Evolutionary conservation across 169 alveolate genomes (phyloP).

Genomic region (Plasmodium cynomolgi): DNA sequence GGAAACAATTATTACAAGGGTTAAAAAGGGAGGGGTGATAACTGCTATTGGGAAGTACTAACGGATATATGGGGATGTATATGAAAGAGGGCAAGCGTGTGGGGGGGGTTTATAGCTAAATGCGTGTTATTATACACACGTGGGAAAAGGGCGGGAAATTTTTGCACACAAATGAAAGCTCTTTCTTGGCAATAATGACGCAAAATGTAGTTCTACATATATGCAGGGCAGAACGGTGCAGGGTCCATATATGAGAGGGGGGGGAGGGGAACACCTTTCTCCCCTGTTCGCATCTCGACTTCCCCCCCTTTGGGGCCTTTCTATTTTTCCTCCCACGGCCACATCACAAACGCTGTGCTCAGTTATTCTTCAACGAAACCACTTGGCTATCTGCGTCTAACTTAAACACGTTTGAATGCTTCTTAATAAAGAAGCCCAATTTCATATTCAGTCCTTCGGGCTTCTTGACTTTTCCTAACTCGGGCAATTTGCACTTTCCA

Average conservation of each 20-base stretch:
- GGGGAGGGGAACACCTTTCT: not conserved
- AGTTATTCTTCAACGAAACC: constrained; percentile 56
- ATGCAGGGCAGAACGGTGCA: not conserved
- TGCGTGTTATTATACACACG: not conserved
- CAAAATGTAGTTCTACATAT: not conserved
- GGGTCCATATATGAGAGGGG: not conserved
- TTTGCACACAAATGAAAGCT: not conserved
- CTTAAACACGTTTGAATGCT: constrained; percentile 78
- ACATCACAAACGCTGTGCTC: not conserved
- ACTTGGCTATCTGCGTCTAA: constrained; percentile 75
- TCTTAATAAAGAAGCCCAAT: constrained; percentile 85
- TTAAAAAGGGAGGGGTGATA: not conserved
- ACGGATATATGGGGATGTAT: not conserved
- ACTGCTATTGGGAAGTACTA: not conserved
- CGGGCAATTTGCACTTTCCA: constrained; percentile 86
- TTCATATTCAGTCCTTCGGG: constrained; percentile 85
- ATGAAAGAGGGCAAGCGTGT: not conserved
- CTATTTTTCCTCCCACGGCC: not conserved
- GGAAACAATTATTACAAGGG: not conserved
- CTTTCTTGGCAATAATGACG: not conserved
- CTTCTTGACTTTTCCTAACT: constrained; percentile 86
- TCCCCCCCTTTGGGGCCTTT: not conserved
- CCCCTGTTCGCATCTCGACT: not conserved
- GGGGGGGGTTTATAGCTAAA: not conserved
- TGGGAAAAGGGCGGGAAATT: not conserved